A percentile compares a stretch with the other conserved stretches of the same genome.
Conservation (phyloP, 305 asterid species). For the Plantago coronopus region DNA sequence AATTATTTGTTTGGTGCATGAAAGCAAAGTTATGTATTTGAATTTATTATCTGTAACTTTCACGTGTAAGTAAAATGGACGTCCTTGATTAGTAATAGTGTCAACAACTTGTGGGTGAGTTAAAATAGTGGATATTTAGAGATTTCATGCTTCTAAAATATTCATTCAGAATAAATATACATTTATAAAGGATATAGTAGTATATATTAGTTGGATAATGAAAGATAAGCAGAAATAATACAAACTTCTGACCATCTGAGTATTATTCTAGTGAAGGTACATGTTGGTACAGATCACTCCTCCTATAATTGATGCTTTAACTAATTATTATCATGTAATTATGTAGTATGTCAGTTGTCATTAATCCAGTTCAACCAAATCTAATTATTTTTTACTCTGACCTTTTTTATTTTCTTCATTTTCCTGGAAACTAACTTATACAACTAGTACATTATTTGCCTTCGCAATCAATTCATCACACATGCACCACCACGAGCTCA, state of each 20-base stretch:
- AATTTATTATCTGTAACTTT: too few relatives aligned
- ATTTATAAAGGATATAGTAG: background rate
- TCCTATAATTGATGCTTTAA: constrained; percentile 7
- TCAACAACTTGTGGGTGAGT: background rate
- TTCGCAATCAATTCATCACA: background rate
- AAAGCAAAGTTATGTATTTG: too few relatives aligned
- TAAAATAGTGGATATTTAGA: background rate
- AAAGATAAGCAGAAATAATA: background rate
- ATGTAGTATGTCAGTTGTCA: too few relatives aligned
- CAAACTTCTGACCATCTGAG: background rate
- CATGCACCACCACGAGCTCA: too few relatives aligned
- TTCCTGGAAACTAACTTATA: background rate
- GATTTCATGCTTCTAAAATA: too few relatives aligned
- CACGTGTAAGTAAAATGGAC: too few relatives aligned
- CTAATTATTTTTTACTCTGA: background rate
- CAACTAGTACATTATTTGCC: background rate
- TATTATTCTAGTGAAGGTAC: background rate
- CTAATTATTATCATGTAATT: background rate
- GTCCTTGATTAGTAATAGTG: background rate
- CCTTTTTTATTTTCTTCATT: background rate
- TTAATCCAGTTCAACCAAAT: background rate
- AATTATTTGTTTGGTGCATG: too few relatives aligned
- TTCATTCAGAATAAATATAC: background rate
- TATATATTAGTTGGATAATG: background rate
- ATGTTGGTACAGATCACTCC: background rate